Evolutionary conservation across 2,329 filamentous ascomycete species (phyloP), one percentile per base, ranked within the genome.

Genomic region (Penicillium corylophilum): DNA sequence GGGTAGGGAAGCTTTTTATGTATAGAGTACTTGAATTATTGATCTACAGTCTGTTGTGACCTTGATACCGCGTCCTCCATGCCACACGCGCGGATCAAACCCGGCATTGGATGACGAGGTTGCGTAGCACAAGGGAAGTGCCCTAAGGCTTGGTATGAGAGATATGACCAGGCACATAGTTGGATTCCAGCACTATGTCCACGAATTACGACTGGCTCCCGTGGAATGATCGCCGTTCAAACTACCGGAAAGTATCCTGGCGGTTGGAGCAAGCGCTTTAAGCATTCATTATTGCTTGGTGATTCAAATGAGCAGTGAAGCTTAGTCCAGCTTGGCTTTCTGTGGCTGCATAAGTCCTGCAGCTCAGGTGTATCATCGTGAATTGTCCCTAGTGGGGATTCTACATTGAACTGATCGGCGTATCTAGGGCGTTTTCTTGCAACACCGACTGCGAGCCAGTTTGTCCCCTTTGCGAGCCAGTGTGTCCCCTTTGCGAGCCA

Each of bases 221-320:
- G 44, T 47, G 60, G 60, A 62, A 62, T 62, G 60, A 61, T 61
- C 53, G 44, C 13, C 54, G 4, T 7, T 7, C 12, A 15, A 43
- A 2, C 22, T 53, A 39, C 50, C 46, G 35, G 15, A 44, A 47
- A 47, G 48, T 26, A 33, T 33, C 8, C 44, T 5, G 22, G 24
- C 23, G 33, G 36, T 36, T 55, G 20, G 15, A 42, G 22, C 13
- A 43, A 44, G 41, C 26, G 15, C 13, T 41, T 3, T 41, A 26
- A 41, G 8, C 22, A 24, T 38, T 20, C 16, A 8, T 16, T 16
- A 16, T 16, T 9, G 31, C n/a, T 35, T 35, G 8, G 31, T 8
- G 7, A 4, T n/a, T n/a, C n/a, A 35, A 35, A 35, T 28, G 7
- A 12, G 1, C 3, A 18, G 18, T 18, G 20, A 36, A 38, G 35